These are phyloP conservation scores for Aspergillus fischeri DNA, from an alignment of 2,329 filamentous ascomycete species.

Conservation along the genomic window DNA sequence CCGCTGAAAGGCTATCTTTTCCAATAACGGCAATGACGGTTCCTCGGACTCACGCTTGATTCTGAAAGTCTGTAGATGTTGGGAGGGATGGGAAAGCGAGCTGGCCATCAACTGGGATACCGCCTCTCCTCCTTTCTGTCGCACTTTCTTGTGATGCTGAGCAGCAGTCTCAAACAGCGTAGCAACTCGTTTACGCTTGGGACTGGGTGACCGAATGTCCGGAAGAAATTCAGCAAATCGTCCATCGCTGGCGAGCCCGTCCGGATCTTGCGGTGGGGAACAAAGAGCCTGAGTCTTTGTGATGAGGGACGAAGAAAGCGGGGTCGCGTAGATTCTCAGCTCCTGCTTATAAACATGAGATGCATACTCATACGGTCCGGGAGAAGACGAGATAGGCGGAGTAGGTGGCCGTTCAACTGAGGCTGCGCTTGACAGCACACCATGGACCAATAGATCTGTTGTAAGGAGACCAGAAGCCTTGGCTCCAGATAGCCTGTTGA, in stretches of 20 bases:
- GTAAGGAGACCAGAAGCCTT: slow-evolving; percentile 18
- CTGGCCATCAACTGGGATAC: slow-evolving; percentile 39
- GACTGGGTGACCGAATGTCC: slow-evolving; percentile 36
- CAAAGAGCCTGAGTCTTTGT: slow-evolving; percentile 31
- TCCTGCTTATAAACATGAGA: slow-evolving; percentile 20
- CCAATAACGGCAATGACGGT: slow-evolving; percentile 22
- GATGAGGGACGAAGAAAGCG: slow-evolving; percentile 32
- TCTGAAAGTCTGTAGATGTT: slow-evolving; percentile 27
- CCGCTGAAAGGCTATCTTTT: slow-evolving; percentile 25
- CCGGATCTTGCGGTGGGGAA: slow-evolving; percentile 27
- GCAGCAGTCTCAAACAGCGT: slow-evolving; percentile 40
- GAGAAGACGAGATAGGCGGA: slow-evolving; percentile 32
- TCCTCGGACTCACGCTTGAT: slow-evolving; percentile 37
- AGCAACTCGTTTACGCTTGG: slow-evolving; percentile 41
- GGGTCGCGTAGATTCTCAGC: slow-evolving; percentile 35
- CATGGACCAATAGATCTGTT: slow-evolving; percentile 38
- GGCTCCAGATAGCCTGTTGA: slow-evolving; percentile 19
- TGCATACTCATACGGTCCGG: slow-evolving; percentile 15
- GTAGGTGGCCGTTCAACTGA: slow-evolving; percentile 30
- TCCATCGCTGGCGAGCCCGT: slow-evolving; percentile 9
- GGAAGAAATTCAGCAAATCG: slow-evolving; percentile 35
- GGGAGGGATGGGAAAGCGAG: slow-evolving; percentile 24
- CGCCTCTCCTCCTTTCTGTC: slow-evolving; percentile 36
- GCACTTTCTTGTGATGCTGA: slow-evolving; percentile 38
- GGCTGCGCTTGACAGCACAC: slow-evolving; percentile 29